Evolutionary conservation across 139 green algal genomes (phyloP).

Genomic region (Klebsormidium nitens): DNA sequence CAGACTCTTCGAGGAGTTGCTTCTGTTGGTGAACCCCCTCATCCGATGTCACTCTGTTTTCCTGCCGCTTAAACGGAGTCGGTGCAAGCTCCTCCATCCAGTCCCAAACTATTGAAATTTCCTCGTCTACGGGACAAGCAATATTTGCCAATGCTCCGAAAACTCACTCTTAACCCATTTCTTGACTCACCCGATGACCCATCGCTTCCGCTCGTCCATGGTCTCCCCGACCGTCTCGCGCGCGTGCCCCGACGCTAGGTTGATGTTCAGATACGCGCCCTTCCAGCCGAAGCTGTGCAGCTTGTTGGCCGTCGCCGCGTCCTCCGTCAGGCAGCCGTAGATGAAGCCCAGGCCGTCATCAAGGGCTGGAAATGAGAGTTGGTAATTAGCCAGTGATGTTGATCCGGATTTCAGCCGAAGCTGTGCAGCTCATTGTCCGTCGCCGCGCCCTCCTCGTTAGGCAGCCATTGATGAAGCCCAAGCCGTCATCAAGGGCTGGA

Average conservation of each 20-base stretch:
- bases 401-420: no score
- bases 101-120: no score
- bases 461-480: slow-evolving; percentile 1
- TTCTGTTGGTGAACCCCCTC: no score
- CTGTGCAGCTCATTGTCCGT: not conserved
- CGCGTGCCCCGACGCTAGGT: not conserved
- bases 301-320: slow-evolving; percentile 1
- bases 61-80: no score
- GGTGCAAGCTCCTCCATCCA: no score
- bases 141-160: not conserved
- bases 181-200: not conserved
- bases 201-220: slow-evolving; percentile 1
- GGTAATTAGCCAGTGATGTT: no score
- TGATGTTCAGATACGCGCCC: not conserved
- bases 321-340: slow-evolving; percentile 4
- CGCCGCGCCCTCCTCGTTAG: not conserved
- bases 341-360: not conserved
- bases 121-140: no score
- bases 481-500: not conserved
- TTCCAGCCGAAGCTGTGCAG: not conserved
- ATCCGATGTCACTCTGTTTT: no score
- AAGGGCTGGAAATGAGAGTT: no score
- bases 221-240: not conserved
- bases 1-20: no score
- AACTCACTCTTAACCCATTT: not conserved